Evolutionary conservation across 2,329 filamentous ascomycete species (phyloP), one percentile per base, ranked within the genome.

Genomic region (Fusarium lateritium): DNA sequence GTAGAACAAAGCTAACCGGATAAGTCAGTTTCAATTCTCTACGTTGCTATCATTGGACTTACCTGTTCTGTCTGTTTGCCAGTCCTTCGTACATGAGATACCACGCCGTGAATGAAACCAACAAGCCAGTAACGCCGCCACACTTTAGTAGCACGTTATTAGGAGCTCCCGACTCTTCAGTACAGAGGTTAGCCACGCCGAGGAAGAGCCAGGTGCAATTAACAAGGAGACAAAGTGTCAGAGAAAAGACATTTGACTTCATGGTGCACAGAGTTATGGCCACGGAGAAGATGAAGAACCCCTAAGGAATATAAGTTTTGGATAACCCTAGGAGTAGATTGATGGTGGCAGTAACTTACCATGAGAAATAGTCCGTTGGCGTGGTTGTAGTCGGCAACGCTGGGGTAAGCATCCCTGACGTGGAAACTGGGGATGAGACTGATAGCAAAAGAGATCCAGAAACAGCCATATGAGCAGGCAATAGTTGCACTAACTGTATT

Each of bases 181-280:
- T 62, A 7, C 10, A 61, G 2, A 62, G 56, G 2, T 62, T 62
- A 1, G 59, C 59, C 3, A 61, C 2, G 1, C 46, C 26, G 5
- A 62, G 59, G 1, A 62, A 38, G 0, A 62, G 22, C 59, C 59
- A 62, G 5, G 59, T 62, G 56, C 40, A 62, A 14, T 62, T 62
- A 0, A 62, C 56, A 5, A 62, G 59, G 3, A 62, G 34, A 2
- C 39, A 62, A 15, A 62, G 59, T 14, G 59, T 54, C 10, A 62
- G 13, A 61, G 59, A 62, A 38, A 62, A 62, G 15, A 61, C 59
- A 31, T 61, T 61, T 0, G 59, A 62, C 34, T 61, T 62, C 59
- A 62, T 62, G 0, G 59, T 40, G 22, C 45, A 53, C 2, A 62
- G 3, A 4, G 59, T 62, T 5, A 62, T 54, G 0, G 59, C 56